Evolutionary conservation across 495 filamentous ascomycete species (phyloP).

Genomic region (Sordaria brevicollis): DNA sequence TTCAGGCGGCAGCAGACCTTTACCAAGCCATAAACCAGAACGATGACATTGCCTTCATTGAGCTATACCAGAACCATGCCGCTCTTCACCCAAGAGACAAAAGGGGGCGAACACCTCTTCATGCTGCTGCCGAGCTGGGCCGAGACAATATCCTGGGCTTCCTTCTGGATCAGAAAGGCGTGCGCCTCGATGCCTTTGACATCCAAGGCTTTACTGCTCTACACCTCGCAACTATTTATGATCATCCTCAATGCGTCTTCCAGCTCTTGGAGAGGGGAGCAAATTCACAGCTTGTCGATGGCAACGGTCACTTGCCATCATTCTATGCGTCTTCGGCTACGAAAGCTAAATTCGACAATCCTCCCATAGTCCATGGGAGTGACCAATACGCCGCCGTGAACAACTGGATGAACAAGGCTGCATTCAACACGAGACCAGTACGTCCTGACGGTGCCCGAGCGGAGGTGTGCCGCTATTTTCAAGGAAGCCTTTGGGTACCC

Average conservation of each 20-base stretch:
- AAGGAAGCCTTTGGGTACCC: constrained; percentile 3
- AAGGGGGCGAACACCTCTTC: not conserved
- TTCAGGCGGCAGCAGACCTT: not conserved
- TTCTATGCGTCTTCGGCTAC: not conserved
- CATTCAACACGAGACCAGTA: not conserved
- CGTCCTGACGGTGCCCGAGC: not conserved
- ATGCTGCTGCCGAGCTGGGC: constrained; percentile 1
- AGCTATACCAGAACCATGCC: not conserved
- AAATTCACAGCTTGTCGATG: constrained; percentile 1
- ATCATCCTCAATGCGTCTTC: not conserved
- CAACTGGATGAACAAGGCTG: not conserved
- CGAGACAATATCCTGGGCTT: not conserved
- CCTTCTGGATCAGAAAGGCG: constrained; percentile 1
- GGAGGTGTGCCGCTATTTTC: not conserved
- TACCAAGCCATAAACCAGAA: not conserved
- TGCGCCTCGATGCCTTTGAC: not conserved
- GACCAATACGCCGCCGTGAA: not conserved
- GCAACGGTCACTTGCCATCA: constrained; percentile 1
- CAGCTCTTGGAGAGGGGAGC: not conserved
- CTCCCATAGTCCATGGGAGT: not conserved
- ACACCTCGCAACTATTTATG: not conserved
- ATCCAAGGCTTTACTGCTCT: not conserved
- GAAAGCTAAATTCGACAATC: not conserved
- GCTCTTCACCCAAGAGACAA: not conserved
- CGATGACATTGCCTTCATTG: not conserved